Evolutionary conservation across 2,329 filamentous ascomycete genomes (phyloP).

Genomic region (Pseudocercospora cruenta): DNA sequence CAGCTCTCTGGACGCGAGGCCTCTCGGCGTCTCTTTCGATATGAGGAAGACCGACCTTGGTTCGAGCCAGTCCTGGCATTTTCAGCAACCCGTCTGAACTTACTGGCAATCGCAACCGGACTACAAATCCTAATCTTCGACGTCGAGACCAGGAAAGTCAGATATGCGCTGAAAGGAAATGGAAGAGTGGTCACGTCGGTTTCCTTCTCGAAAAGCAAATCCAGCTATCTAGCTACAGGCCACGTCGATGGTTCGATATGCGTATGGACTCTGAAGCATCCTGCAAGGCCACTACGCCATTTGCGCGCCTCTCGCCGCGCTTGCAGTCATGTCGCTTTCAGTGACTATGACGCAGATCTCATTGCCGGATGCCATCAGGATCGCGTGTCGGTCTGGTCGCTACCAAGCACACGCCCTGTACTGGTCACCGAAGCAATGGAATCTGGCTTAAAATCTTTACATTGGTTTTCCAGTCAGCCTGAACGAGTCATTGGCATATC

Average conservation of each 20-base stretch:
- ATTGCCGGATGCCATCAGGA: conserved; percentile 22
- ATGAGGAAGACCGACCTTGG: conserved; percentile 17
- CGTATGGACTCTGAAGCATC: conserved; percentile 28
- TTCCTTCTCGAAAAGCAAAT: conserved; percentile 22
- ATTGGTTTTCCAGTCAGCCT: conserved; percentile 19
- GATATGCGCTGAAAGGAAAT: conserved; percentile 26
- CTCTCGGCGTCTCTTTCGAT: conserved; percentile 16
- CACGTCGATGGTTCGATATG: conserved; percentile 29
- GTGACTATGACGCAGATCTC: conserved; percentile 13
- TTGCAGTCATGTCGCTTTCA: conserved; percentile 24
- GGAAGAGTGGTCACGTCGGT: conserved; percentile 28
- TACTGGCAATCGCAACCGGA: conserved; percentile 30
- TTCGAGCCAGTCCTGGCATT: conserved; percentile 27
- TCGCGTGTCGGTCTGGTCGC: conserved; percentile 19
- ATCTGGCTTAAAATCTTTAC: conserved; percentile 14
- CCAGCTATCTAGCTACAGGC: conserved; percentile 25
- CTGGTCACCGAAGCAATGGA: conserved; percentile 14
- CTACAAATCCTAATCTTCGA: conserved; percentile 30
- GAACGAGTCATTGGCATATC: conserved; percentile 18
- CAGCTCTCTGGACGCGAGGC: conserved; percentile 15
- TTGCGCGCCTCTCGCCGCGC: conserved; percentile 24
- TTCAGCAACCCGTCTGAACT: conserved; percentile 20
- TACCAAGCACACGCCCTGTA: conserved; percentile 18
- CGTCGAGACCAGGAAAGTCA: conserved; percentile 17
- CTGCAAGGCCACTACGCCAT: conserved; percentile 24